Conservation (phyloP, 768 basidiomycete species). For the Clitopilus passeckerianus region DNA sequence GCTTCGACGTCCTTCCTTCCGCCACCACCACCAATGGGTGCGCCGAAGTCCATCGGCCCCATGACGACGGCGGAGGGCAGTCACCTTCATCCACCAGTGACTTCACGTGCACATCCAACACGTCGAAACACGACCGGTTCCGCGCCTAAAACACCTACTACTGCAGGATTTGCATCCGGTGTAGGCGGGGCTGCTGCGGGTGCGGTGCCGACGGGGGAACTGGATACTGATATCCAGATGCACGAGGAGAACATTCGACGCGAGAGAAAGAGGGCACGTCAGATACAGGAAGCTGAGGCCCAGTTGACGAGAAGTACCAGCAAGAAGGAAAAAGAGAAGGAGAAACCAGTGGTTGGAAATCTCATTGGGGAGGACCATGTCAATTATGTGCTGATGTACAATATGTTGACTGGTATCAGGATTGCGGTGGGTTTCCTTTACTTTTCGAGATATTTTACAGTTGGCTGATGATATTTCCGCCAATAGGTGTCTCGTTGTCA, state of each 20-base stretch:
- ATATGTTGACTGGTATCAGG: slow-evolving; percentile 98
- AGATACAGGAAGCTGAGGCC: slow-evolving; percentile 58
- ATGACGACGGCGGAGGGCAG: background rate
- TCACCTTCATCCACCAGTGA: background rate
- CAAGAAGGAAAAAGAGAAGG: slow-evolving; percentile 24
- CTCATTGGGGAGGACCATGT: slow-evolving; percentile 97
- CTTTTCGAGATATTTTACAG: slow-evolving; percentile 3
- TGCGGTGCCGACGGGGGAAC: slow-evolving; percentile 40
- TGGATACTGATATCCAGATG: slow-evolving; percentile 80
- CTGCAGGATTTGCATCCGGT: slow-evolving; percentile 20
- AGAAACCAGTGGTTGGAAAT: slow-evolving; percentile 82
- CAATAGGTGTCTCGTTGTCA: slow-evolving; percentile 89
- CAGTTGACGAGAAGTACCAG: slow-evolving; percentile 33
- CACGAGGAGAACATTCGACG: slow-evolving; percentile 84
- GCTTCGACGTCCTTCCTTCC: slow-evolving; percentile 38
- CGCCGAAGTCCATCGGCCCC: background rate
- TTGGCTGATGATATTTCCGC: slow-evolving; percentile 7
- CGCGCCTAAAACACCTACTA: slow-evolving; percentile 18
- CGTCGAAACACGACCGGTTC: slow-evolving; percentile 75
- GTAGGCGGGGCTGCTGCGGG: slow-evolving; percentile 31
- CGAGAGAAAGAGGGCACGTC: slow-evolving; percentile 74
- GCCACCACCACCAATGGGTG: slow-evolving; percentile 25
- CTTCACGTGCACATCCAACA: slow-evolving; percentile 28
- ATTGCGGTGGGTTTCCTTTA: slow-evolving; percentile 63
- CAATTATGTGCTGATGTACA: slow-evolving; percentile 99